A percentile compares a stretch with the other conserved stretches of the same genome.
Conservation (phyloP, 139 green algal species). For the Diplosphaera chodatii region DNA sequence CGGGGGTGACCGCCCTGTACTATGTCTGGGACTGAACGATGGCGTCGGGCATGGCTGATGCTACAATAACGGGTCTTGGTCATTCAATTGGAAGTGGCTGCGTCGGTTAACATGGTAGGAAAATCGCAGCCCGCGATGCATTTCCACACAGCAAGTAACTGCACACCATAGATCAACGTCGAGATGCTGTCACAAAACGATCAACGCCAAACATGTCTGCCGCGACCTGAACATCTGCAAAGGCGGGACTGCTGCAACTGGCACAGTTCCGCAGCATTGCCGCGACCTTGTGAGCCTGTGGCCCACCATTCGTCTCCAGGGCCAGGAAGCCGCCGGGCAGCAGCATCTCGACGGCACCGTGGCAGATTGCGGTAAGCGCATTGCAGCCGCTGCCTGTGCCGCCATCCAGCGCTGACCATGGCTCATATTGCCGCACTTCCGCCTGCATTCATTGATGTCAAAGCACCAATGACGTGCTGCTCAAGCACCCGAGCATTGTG, state of each 20-base stretch:
- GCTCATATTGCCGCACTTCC: constrained; percentile 80
- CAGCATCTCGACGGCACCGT: constrained; percentile 35
- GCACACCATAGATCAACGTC: background rate
- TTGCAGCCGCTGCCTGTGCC: constrained; percentile 60
- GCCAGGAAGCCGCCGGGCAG: constrained; percentile 58
- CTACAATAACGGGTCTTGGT: too few relatives aligned
- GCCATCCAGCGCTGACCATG: constrained; percentile 71
- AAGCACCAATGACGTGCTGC: too few relatives aligned
- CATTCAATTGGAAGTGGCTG: too few relatives aligned
- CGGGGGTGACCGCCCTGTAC: too few relatives aligned
- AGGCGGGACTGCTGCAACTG: constrained; percentile 7
- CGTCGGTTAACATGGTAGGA: too few relatives aligned
- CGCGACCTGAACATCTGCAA: constrained; percentile 33
- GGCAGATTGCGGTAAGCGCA: constrained; percentile 40
- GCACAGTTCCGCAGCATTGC: background rate
- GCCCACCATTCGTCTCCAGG: constrained; percentile 50
- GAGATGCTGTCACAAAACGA: constrained; percentile 59
- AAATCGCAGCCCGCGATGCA: too few relatives aligned
- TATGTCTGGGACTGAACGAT: too few relatives aligned
- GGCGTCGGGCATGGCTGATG: too few relatives aligned
- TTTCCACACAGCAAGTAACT: too few relatives aligned
- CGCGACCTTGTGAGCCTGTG: background rate
- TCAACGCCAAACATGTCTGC: constrained; percentile 49
- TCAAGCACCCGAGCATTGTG: too few relatives aligned
- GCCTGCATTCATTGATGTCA: constrained; percentile 30